Base-by-base conservation (phyloP, 371 early-diverging fungal genomes). In the Mortierella sp. region DNA sequence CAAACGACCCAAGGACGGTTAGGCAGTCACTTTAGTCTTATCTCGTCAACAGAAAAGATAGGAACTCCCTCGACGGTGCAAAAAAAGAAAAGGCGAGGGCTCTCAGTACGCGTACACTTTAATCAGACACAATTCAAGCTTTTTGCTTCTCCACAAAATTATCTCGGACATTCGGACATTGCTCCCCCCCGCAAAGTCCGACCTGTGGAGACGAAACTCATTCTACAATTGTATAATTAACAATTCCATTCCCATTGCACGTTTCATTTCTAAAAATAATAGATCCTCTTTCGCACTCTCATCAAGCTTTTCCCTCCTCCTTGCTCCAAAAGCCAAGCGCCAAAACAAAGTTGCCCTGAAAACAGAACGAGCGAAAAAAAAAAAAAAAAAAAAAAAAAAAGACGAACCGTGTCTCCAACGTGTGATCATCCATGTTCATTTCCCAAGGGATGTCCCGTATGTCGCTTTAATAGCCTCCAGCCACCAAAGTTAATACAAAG, bases 101-200 rank as follows among this genome's bases (percentile, higher is more conserved):
- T 51, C 53, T 26, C 28, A 26, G 53, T 51, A 28, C 53, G 53
- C 53, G 53, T 51, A 51, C 53, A 51, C 53, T 51, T 51, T 51
- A 51, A 23, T 32, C 60, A n/a, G 22, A 31, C 31, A 55, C 13
- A 35, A 28, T 57, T 57, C 58, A 57, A 31, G 60, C 37, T 60
- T 42, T n/a, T 22, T 34, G 5, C 12, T 53, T 53, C 54, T 63
- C 64, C 54, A 51, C 64, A 56, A 49, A 63, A 31, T 26, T 42
- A 37, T 42, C 26, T 60, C 42, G 40, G 53, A 51, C 53, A n/a
- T 47, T 47, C n/a, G n/a, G n/a, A n/a, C n/a, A n/a, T 5, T 28
- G 22, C 13, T 51, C 53, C 53, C 22, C 53, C 2, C 22, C 53
- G 22, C 17, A 47, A 47, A 47, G 47, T 47, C 47, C 47, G 47